phyloP scores from a whole-genome alignment of 768 basidiomycete species.

The Pleurotus cornucopiae region DNA sequence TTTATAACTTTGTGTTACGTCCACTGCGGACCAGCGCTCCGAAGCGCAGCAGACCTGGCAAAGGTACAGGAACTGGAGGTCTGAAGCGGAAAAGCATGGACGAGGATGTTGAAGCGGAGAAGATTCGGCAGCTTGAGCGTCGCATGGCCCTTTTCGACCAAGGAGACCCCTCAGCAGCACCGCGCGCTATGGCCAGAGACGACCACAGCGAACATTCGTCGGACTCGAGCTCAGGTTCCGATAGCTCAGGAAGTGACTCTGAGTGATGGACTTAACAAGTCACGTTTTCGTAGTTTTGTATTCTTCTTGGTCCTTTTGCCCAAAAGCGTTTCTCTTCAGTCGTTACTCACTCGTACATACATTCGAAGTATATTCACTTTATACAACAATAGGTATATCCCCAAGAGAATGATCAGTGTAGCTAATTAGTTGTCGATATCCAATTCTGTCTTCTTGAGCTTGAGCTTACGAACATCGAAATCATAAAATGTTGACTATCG shows the following conservation, averaged over 20 bases:
- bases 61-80: constrained; percentile 85
- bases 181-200: constrained; percentile 30
- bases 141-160: constrained; percentile 82
- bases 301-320: constrained; percentile 14
- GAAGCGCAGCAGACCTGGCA: constrained; percentile 61
- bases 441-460: constrained; percentile 12
- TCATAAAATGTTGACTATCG: constrained; percentile 4
- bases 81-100: constrained; percentile 95
- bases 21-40: constrained; percentile 66
- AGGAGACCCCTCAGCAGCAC: constrained; percentile 34
- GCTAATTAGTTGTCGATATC: constrained; percentile 44
- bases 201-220: constrained; percentile 73
- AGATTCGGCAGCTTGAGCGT: constrained; percentile 88
- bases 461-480: not conserved
- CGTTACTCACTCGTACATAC: constrained; percentile 2
- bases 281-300: constrained; percentile 16
- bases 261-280: constrained; percentile 42
- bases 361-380: constrained; percentile 28
- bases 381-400: constrained; percentile 35
- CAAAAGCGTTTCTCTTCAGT: constrained; percentile 10
- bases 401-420: constrained; percentile 36
- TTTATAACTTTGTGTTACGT: constrained; percentile 93
- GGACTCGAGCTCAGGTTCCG: constrained; percentile 73
- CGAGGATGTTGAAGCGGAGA: constrained; percentile 92
- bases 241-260: constrained; percentile 81